Conservation (phyloP, 139 green algal genomes). For the Tetradesmus obliquus region DNA sequence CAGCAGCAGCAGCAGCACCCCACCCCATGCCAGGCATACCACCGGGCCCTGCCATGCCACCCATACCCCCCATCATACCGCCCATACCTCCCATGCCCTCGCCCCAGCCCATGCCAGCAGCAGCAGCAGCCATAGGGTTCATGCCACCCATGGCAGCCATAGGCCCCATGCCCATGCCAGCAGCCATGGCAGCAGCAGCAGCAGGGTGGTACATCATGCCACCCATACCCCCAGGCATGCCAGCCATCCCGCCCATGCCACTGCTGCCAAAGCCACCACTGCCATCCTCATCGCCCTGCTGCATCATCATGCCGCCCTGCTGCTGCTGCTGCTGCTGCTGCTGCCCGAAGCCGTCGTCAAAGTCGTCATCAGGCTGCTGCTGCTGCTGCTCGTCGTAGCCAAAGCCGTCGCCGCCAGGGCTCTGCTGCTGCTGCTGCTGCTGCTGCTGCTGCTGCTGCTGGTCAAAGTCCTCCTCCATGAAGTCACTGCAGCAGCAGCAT, state of each 20-base stretch:
- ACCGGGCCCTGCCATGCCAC: not conserved
- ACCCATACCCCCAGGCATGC: not conserved
- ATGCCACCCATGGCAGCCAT: constrained; percentile 2
- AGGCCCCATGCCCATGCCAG: not conserved
- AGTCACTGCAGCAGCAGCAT: not conserved
- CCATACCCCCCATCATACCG: not conserved
- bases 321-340: constrained; percentile 14
- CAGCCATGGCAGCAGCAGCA: constrained; percentile 14
- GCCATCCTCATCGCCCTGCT: not conserved
- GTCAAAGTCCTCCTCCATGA: constrained; percentile 9
- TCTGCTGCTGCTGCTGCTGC: constrained; percentile 16
- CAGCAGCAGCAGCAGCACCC: not conserved
- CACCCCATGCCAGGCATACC: not conserved
- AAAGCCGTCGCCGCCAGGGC: not conserved
- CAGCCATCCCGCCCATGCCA: not conserved
- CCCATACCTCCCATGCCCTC: not conserved
- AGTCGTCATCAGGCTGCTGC: not conserved
- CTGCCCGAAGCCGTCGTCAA: not conserved
- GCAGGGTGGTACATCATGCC: constrained; percentile 6
- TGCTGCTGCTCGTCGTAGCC: not conserved
- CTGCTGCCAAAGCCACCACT: no score
- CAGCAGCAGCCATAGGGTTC: not conserved
- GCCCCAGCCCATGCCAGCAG: not conserved
- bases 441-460: constrained; percentile 13
- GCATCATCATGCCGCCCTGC: not conserved